Conservation (phyloP, 345 rosid genomes). For the Carallia brachiata region DNA sequence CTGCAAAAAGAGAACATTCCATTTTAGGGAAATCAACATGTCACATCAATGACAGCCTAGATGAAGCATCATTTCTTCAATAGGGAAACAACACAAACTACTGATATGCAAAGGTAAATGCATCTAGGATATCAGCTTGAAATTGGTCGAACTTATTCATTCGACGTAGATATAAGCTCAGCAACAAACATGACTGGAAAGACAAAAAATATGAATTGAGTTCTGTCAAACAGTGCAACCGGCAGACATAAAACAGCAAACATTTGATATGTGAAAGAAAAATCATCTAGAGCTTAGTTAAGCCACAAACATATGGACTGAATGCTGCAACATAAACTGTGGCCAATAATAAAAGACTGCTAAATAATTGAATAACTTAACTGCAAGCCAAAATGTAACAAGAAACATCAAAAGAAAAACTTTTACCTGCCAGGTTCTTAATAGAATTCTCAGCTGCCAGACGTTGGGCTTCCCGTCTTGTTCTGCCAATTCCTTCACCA, state of each 20-base stretch:
- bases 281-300: no score
- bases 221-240: no score
- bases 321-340: neutral
- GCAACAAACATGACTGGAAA: no score
- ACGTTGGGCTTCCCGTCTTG: constrained; percentile 79
- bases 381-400: neutral
- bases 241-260: no score
- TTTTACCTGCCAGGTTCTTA: constrained; percentile 70
- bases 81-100: no score
- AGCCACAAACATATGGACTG: no score
- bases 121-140: neutral
- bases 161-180: neutral
- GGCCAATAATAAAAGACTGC: no score
- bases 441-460: constrained; percentile 83
- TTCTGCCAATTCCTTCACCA: constrained; percentile 79
- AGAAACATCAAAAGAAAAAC: constrained; percentile 3
- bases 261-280: no score
- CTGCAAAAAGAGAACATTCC: neutral
- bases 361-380: neutral
- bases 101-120: neutral
- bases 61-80: neutral
- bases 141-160: neutral
- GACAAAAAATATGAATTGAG: no score
- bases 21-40: neutral
- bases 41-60: neutral